A percentile compares a stretch with the other conserved stretches of the same genome.
Conservation (phyloP, 768 basidiomycete genomes). For the Xanthoconium stramineum region DNA sequence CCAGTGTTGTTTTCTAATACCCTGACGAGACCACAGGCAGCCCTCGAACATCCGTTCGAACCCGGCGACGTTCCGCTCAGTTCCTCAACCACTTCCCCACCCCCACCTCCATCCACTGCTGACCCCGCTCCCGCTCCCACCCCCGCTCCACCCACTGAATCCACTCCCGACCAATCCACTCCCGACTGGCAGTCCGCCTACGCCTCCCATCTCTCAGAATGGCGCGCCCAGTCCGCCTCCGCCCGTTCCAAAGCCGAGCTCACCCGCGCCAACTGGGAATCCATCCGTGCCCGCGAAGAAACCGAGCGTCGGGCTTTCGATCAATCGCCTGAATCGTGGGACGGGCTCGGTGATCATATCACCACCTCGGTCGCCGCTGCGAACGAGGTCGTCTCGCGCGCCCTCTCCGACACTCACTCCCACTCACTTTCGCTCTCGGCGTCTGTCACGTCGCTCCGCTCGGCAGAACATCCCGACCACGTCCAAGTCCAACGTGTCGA, state of each 20-base stretch:
- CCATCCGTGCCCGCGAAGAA: constrained; percentile 43
- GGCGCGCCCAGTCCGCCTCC: constrained; percentile 71
- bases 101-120: neutral
- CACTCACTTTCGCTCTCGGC: constrained; percentile 12
- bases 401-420: no score
- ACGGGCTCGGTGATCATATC: constrained; percentile 28
- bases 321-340: constrained; percentile 20
- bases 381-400: constrained; percentile 8
- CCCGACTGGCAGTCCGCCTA: constrained; percentile 60
- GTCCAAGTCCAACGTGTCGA: neutral
- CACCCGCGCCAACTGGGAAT: constrained; percentile 71
- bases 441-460: constrained; percentile 19
- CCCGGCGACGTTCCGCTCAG: constrained; percentile 20
- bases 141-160: neutral
- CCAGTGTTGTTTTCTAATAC: neutral
- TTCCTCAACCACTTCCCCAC: neutral
- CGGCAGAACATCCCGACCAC: constrained; percentile 10
- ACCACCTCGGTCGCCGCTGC: constrained; percentile 20
- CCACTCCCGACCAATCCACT: neutral
- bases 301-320: constrained; percentile 41
- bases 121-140: neutral
- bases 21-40: constrained; percentile 14
- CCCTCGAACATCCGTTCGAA: constrained; percentile 27
- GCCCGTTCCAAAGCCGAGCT: constrained; percentile 74
- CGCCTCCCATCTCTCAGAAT: constrained; percentile 61